Evolutionary conservation across 768 basidiomycete species (phyloP).

Genomic region (Calocera viscosa): DNA sequence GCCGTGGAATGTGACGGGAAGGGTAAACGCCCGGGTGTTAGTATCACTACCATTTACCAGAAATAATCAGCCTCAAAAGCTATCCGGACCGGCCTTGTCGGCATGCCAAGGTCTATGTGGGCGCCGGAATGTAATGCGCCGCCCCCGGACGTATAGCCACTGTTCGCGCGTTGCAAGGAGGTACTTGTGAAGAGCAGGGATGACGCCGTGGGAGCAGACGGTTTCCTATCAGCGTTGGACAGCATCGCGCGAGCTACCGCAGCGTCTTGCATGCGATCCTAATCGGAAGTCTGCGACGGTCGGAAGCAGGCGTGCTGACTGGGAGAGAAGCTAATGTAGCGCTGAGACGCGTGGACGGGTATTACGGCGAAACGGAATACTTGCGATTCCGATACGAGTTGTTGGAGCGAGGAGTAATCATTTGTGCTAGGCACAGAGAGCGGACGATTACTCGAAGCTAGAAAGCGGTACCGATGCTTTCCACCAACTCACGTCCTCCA

Average conservation of each 20-base stretch:
- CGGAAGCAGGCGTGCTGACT: background rate
- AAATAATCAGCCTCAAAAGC: too few species aligned
- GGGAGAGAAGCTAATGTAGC: background rate
- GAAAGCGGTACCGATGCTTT: background rate
- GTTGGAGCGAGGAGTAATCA: background rate
- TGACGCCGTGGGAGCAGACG: background rate
- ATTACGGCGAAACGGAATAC: background rate
- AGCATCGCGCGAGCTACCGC: background rate
- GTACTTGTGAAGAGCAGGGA: background rate
- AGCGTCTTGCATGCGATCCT: background rate
- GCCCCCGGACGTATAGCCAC: too few species aligned
- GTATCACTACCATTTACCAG: too few species aligned
- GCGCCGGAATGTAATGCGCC: too few species aligned
- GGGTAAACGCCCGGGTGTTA: too few species aligned
- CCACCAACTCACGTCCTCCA: background rate
- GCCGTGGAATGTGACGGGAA: too few species aligned
- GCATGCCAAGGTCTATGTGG: too few species aligned
- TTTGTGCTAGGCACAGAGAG: background rate
- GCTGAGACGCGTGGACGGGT: background rate
- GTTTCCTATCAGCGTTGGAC: background rate
- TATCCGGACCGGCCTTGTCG: too few species aligned
- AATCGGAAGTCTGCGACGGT: background rate
- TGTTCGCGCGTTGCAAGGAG: too few species aligned
- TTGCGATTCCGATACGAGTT: background rate
- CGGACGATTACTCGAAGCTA: background rate